Evolutionary conservation across 2,329 filamentous ascomycete species (phyloP), one percentile per base, ranked within the genome.

Genomic region (Fusarium dlaminii): DNA sequence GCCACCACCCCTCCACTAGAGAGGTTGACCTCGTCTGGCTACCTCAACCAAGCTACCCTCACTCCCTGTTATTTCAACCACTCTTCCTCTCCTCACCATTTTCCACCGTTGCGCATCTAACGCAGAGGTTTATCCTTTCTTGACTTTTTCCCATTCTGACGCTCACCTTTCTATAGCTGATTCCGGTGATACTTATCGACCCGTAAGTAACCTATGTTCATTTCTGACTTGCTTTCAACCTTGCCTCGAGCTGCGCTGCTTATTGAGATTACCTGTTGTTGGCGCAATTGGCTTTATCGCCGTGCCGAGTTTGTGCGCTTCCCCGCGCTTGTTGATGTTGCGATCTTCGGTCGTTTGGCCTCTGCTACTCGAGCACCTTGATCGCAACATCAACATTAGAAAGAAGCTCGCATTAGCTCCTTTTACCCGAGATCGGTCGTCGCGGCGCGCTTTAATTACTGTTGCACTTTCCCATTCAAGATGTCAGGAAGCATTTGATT

Each of bases 131-230:
- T 69, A 63, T 73, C 70, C 73, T 75, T 76, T 74, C 70, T 60
- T 66, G 29, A 63, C 68, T 49, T 72, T 70, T 74, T 7, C 70
- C 68, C 52, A 72, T 75, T 74, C 73, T 78, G 74, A 76, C 68
- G 66, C 68, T 78, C 72, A 81, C 85, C 84, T 87, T 79, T 81
- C 75, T 82, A 79, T 82, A 90, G 89, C 89, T 81, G 89, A 90
- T 79, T 86, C 87, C 78, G 87, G 87, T 82, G 88, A 90, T 79
- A 90, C 84, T 74, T 90, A 90, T 82, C 88, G 89, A 82, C 87
- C 88, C 79, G 89, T 88, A 83, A 88, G 87, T 87, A 74, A 63
- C 56, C 58, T 63, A 58, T 27, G 72, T 64, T 67, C 63, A 45
- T 74, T 70, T 49, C 42, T 51, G 63, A 59, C 69, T 59, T 54